phyloP scores from a whole-genome alignment of 768 basidiomycete species.

The Termitomyces heimii region DNA sequence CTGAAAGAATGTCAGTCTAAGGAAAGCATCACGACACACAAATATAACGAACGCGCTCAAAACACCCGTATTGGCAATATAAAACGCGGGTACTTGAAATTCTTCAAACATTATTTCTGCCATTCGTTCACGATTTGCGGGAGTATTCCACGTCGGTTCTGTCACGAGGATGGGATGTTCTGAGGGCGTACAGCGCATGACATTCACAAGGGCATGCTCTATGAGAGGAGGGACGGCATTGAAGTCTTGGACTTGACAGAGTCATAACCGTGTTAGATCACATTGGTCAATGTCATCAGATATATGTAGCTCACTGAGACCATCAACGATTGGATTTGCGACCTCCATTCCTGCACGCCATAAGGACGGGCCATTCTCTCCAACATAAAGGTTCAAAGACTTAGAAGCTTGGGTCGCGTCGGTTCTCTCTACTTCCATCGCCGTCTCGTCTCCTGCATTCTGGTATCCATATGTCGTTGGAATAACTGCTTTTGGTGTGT shows the following conservation, averaged over 20 bases:
- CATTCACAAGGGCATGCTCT: constrained; percentile 67
- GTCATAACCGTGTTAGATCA: not conserved
- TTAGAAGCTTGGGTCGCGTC: constrained; percentile 27
- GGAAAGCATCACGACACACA: not conserved
- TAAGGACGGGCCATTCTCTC: constrained; percentile 82
- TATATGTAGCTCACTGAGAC: constrained; percentile 59
- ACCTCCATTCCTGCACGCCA: constrained; percentile 93
- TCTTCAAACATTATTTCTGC: constrained; percentile 98
- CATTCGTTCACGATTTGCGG: constrained; percentile 89
- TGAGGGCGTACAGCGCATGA: constrained; percentile 68
- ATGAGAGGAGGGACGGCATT: constrained; percentile 65
- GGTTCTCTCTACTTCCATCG: constrained; percentile 42
- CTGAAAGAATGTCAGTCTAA: constrained; percentile 30
- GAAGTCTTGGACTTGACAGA: constrained; percentile 64
- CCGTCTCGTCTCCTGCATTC: constrained; percentile 37
- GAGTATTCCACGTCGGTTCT: constrained; percentile 95
- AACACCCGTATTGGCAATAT: constrained; percentile 92
- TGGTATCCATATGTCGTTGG: constrained; percentile 86
- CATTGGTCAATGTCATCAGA: not conserved
- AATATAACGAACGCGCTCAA: constrained; percentile 70
- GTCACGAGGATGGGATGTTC: constrained; percentile 93
- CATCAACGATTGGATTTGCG: constrained; percentile 75
- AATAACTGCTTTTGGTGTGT: constrained; percentile 87
- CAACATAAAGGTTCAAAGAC: constrained; percentile 67
- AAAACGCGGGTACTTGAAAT: constrained; percentile 91